Evolutionary conservation across 495 filamentous ascomycete species (phyloP), one percentile per base, ranked within the genome.

Genomic region (Jackrogersella multiformis): DNA sequence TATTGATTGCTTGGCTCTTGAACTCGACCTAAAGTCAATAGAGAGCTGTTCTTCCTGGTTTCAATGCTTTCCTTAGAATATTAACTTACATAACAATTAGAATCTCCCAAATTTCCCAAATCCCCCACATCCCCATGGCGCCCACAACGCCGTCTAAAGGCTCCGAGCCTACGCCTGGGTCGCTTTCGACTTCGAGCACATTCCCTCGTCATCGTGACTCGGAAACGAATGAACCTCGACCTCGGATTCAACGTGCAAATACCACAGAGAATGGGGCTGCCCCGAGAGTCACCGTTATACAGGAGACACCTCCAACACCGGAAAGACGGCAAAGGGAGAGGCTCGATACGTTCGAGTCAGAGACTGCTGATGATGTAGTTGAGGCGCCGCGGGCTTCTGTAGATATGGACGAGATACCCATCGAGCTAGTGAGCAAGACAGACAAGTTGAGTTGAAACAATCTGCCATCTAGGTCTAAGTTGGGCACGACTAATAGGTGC

Each of bases 361-460:
- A 81, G 26, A 72, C 75, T 24, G 81, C 76, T 26, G 84, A 87
- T 23, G 86, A 87, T 60, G 78, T 78, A 0, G 60, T 74, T 15
- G 87, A 89, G 73, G 68, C 84, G 57, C 72, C 83, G 30, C 70
- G 88, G 66, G 75, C 83, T 55, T 84, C 88, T 57, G 80, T 86
- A 71, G 88, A 88, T 30, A 87, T 92, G 57, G 91, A 96, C 67
- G 90, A 96, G 69, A 89, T 99, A 39, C 95, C 95, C 8, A 92
- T 97, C 66, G 95, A 99, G 81, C 83, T 99, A 57, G 80, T 92
- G 34, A 95, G 92, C 80, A 79, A 97, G 72, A 90, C 89, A 38
- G 95, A 99, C 76, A 89, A 91, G 92, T 94, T 81, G 60, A 71
- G 56, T 73, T 42, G n/a, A 41, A 51, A 49, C 55, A 9, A 41